Percentiles rank a stretch among this genome's conserved stretches.
Conservation (phyloP, 495 filamentous ascomycete species). For the Hypoxylon lienhwacheense region DNA sequence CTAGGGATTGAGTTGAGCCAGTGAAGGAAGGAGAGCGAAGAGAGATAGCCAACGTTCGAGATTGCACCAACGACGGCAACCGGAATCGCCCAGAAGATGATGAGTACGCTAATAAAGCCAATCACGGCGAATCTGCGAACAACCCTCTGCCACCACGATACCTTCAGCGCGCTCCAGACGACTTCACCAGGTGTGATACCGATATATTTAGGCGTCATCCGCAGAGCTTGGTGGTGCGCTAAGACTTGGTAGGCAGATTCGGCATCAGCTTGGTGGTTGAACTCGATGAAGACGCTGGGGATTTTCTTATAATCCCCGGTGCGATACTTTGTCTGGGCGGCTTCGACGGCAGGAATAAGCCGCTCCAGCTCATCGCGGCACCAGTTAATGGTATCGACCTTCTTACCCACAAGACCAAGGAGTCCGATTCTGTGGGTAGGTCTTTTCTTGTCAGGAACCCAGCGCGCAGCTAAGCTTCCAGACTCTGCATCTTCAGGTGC, state of each 20-base stretch:
- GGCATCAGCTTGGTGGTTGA: constrained; percentile 75
- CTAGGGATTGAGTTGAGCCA: constrained; percentile 76
- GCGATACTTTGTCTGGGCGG: constrained; percentile 72
- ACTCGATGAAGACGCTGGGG: constrained; percentile 86
- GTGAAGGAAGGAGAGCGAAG: constrained; percentile 63
- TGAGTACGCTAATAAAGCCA: constrained; percentile 72
- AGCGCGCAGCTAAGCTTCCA: constrained; percentile 77
- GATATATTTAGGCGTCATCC: constrained; percentile 90
- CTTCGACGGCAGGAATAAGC: constrained; percentile 77
- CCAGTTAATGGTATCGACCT: constrained; percentile 96
- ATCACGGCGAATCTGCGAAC: constrained; percentile 70
- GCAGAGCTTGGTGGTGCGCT: constrained; percentile 83
- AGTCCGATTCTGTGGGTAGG: constrained; percentile 81
- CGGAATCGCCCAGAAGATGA: constrained; percentile 96
- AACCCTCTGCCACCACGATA: constrained; percentile 86
- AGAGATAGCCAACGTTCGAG: constrained; percentile 78
- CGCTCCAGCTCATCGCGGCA: constrained; percentile 77
- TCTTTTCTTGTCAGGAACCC: constrained; percentile 76
- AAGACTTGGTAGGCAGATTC: constrained; percentile 85
- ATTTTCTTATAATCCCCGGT: constrained; percentile 68
- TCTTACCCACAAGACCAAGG: constrained; percentile 78
- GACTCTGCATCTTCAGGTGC: constrained; percentile 59
- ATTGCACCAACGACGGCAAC: constrained; percentile 83
- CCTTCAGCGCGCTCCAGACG: constrained; percentile 83
- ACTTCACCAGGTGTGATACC: constrained; percentile 83